Evolutionary conservation across 2,329 filamentous ascomycete genomes (phyloP).

Genomic region (Pleomassaria siparia): DNA sequence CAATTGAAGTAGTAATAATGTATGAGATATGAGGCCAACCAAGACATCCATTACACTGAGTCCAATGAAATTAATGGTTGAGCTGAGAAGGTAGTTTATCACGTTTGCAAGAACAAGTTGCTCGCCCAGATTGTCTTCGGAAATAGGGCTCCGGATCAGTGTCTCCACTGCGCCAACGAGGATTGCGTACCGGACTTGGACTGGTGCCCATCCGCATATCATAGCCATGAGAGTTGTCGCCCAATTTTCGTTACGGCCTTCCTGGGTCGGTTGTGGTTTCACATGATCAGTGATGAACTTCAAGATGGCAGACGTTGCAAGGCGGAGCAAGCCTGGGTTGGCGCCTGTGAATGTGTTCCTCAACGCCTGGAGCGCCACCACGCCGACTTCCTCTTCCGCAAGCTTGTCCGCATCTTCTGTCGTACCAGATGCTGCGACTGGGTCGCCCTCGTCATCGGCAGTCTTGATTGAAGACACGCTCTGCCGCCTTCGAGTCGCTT

Average conservation of each 20-base stretch:
- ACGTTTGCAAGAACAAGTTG: conserved; percentile 76
- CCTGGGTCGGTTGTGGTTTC: conserved; percentile 33
- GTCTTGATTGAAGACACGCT: conserved; percentile 80
- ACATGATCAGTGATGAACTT: conserved; percentile 62
- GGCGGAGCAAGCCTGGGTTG: conserved; percentile 77
- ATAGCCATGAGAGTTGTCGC: conserved; percentile 79
- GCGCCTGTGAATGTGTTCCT: conserved; percentile 83
- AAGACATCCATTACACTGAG: conserved; percentile 95
- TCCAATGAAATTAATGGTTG: conserved; percentile 90
- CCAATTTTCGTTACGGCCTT: conserved; percentile 66
- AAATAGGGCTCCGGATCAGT: conserved; percentile 67
- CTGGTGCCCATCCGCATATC: conserved; percentile 83
- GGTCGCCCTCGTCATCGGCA: conserved; percentile 68
- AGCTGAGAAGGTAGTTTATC: conserved; percentile 79
- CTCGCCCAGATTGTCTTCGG: conserved; percentile 69
- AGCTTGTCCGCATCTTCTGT: conserved; percentile 85
- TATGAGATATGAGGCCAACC: conserved; percentile 79
- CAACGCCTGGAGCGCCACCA: conserved; percentile 82
- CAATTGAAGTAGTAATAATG: conserved; percentile 74
- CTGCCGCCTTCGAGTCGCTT: conserved; percentile 65
- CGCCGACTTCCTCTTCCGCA: conserved; percentile 83
- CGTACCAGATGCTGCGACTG: conserved; percentile 71
- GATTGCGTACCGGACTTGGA: conserved; percentile 92
- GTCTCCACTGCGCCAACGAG: conserved; percentile 79
- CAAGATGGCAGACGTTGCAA: conserved; percentile 72